Percentiles rank a stretch among this genome's conserved stretches.
phyloP scores from a whole-genome alignment of 495 filamentous ascomycete genomes.

The Hypoxylon fuscum region DNA sequence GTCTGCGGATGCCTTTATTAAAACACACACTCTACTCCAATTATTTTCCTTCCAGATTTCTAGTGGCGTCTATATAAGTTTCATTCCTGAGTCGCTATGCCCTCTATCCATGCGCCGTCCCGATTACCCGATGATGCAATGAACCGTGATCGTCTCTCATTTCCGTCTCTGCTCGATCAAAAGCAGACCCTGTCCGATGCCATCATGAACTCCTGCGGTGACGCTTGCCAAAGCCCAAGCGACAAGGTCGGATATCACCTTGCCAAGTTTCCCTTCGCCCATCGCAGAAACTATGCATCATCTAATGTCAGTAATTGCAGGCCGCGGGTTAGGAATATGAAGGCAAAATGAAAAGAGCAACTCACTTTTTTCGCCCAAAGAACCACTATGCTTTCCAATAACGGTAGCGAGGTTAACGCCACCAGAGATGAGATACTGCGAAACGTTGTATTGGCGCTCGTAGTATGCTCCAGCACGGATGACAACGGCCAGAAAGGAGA shows the following conservation, averaged over 20 bases:
- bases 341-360: not conserved
- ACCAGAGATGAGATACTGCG: constrained; percentile 60
- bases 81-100: constrained; percentile 2
- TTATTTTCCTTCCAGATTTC: no score
- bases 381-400: constrained; percentile 60
- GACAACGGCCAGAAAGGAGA: constrained; percentile 67
- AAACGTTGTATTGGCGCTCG: constrained; percentile 70
- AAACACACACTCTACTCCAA: no score
- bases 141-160: constrained; percentile 25
- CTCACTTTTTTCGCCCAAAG: constrained; percentile 54
- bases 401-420: constrained; percentile 61
- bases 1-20: constrained; percentile 7
- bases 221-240: constrained; percentile 68
- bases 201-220: constrained; percentile 70
- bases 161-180: constrained; percentile 50
- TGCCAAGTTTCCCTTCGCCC: constrained; percentile 65
- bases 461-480: constrained; percentile 63
- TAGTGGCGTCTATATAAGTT: constrained; percentile 18
- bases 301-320: constrained; percentile 3
- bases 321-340: not conserved
- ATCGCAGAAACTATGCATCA: constrained; percentile 53
- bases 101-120: constrained; percentile 15
- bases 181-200: constrained; percentile 67
- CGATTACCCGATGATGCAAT: constrained; percentile 14
- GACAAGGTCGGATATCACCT: constrained; percentile 58